Evolutionary conservation across 208 protist species (phyloP).

Genomic region (Crithidia mellificae): DNA sequence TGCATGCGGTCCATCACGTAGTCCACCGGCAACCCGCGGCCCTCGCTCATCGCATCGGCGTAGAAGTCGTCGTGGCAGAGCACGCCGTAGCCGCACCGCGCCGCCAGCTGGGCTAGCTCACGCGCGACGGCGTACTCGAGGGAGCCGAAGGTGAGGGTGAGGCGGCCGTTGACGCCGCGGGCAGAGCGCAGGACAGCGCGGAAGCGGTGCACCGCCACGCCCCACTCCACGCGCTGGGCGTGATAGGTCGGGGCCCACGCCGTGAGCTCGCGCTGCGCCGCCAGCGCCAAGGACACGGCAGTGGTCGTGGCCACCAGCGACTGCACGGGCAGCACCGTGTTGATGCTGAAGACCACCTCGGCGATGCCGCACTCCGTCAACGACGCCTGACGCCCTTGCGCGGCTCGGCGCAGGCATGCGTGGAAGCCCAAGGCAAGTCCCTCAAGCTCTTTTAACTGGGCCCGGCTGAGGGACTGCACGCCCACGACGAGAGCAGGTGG

Average conservation of each 20-base stretch:
- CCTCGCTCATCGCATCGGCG: conserved; percentile 17
- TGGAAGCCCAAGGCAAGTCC: conserved; percentile 20
- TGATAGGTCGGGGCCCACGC: conserved; percentile 18
- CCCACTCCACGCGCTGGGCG: conserved; percentile 17
- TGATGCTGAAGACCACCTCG: conserved; percentile 31
- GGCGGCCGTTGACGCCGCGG: conserved; percentile 12
- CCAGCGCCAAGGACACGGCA: conserved; percentile 19
- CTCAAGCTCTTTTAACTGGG: conserved; percentile 21
- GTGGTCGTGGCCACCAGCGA: conserved; percentile 22
- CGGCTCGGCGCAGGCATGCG: conserved; percentile 18
- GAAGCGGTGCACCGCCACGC: conserved; percentile 29
- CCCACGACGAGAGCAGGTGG: conserved; percentile 9
- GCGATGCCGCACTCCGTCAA: conserved; percentile 22
- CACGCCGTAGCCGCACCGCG: conserved; percentile 19
- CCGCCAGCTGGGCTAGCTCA: conserved; percentile 22
- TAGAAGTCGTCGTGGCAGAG: conserved; percentile 32
- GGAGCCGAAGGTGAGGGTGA: conserved; percentile 24
- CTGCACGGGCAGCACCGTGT: conserved; percentile 26
- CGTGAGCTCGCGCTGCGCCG: conserved; percentile 11
- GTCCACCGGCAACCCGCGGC: conserved; percentile 23
- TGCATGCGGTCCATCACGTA: conserved; percentile 32
- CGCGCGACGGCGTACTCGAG: conserved; percentile 27
- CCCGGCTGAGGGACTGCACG: neutral
- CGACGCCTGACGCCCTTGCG: conserved; percentile 3
- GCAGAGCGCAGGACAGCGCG: conserved; percentile 12